phyloP scores from a whole-genome alignment of 805 yeast species.

The Candida vartiovaarae region DNA sequence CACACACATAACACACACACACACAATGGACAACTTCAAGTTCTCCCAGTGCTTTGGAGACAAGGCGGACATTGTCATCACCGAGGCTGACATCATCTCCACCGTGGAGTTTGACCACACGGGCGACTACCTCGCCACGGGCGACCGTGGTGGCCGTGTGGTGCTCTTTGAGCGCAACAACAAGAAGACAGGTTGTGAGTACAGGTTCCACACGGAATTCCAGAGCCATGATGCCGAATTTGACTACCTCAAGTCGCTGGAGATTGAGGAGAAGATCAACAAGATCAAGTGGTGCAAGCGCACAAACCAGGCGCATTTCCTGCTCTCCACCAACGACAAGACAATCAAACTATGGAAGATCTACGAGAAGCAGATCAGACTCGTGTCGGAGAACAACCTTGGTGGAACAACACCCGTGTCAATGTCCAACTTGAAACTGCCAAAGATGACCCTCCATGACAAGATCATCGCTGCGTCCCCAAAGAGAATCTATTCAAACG shows the following conservation, averaged over 20 bases:
- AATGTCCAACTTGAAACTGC: constrained; percentile 55
- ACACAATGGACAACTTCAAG: constrained; percentile 36
- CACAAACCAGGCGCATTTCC: constrained; percentile 82
- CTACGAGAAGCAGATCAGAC: constrained; percentile 82
- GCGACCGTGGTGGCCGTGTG: constrained; percentile 97
- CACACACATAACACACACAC: no score
- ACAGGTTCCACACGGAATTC: constrained; percentile 92
- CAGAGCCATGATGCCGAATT: constrained; percentile 98
- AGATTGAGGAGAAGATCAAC: constrained; percentile 96
- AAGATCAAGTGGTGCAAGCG: constrained; percentile 94
- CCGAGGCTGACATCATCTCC: constrained; percentile 95
- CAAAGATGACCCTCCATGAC: constrained; percentile 89
- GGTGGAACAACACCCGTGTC: constrained; percentile 34
- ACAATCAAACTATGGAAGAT: constrained; percentile 98
- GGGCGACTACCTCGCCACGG: constrained; percentile 95
- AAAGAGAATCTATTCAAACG: constrained; percentile 83
- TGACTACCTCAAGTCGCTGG: constrained; percentile 90
- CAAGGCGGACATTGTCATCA: constrained; percentile 93
- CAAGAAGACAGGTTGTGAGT: constrained; percentile 73
- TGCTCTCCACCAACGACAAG: constrained; percentile 91
- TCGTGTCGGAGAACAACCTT: constrained; percentile 87
- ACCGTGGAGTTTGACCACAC: constrained; percentile 94
- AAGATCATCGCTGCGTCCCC: constrained; percentile 94
- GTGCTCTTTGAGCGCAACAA: constrained; percentile 90
- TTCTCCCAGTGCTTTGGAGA: constrained; percentile 98